Conservation (phyloP, 495 filamentous ascomycete genomes). For the Penicillium cinerascens region DNA sequence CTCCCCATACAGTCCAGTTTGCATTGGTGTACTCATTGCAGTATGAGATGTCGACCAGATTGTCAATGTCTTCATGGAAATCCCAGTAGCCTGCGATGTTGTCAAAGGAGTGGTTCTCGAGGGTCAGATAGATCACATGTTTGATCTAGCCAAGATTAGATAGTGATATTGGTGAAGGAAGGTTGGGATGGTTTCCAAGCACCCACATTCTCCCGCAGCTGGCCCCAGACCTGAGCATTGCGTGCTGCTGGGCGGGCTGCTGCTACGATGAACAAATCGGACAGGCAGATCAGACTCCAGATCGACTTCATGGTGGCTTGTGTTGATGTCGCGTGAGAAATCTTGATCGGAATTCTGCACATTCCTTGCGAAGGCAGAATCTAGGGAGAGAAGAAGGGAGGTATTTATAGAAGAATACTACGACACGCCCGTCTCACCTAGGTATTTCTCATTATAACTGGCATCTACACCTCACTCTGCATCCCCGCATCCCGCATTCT, state of each 20-base stretch:
- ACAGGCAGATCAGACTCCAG: slow-evolving; percentile 8
- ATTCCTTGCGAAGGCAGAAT: neutral
- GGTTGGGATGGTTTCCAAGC: too few relatives aligned
- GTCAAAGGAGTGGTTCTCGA: slow-evolving; percentile 48
- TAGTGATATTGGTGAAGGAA: neutral
- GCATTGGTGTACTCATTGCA: slow-evolving; percentile 44
- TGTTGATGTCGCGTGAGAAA: neutral
- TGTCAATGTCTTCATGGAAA: slow-evolving; percentile 40
- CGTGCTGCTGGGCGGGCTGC: slow-evolving; percentile 17
- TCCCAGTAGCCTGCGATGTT: slow-evolving; percentile 45
- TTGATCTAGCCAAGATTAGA: slow-evolving; percentile 29
- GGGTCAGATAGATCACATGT: slow-evolving; percentile 43
- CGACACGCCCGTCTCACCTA: neutral
- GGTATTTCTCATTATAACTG: neutral
- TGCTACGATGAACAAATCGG: slow-evolving; percentile 12
- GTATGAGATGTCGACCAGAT: slow-evolving; percentile 30
- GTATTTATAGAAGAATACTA: neutral
- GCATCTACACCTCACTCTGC: neutral
- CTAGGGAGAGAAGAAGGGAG: neutral
- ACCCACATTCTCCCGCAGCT: slow-evolving; percentile 31
- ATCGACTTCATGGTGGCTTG: slow-evolving; percentile 19
- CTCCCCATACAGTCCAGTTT: slow-evolving; percentile 42
- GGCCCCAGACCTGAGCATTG: slow-evolving; percentile 18
- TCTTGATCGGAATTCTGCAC: neutral
- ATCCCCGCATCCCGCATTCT: neutral